Percentiles rank a stretch among this genome's conserved stretches.
Evolutionary conservation across 192 early-diverging fungal species (phyloP).

Genomic region (Umbelopsis vinacea): DNA sequence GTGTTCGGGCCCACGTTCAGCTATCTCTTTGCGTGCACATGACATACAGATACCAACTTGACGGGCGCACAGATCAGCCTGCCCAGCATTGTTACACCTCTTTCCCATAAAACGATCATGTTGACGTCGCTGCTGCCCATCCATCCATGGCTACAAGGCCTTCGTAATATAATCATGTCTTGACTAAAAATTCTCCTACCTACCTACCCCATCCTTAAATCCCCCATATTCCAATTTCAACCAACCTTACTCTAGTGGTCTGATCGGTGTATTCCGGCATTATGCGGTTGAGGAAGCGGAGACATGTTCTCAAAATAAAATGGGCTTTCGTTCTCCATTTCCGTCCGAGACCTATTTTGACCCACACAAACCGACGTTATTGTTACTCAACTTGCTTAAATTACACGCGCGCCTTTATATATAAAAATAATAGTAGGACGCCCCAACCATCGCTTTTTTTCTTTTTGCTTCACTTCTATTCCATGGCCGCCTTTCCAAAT

Average conservation of each 20-base stretch:
- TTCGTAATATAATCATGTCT: too few species aligned
- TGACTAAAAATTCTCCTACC: too few species aligned
- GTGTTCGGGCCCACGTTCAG: too few species aligned
- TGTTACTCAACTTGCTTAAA: conserved; percentile 6
- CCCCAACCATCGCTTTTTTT: not conserved
- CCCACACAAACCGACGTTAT: not conserved
- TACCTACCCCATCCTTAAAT: too few species aligned
- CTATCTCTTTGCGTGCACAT: not conserved
- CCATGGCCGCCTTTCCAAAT: conserved; percentile 7
- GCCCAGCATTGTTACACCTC: not conserved
- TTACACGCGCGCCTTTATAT: not conserved
- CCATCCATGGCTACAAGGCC: too few species aligned
- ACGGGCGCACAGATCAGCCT: not conserved
- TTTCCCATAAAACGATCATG: not conserved
- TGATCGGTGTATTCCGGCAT: not conserved
- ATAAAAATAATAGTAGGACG: not conserved
- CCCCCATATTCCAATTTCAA: not conserved
- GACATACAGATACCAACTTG: not conserved
- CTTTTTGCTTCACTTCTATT: not conserved
- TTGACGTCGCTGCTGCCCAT: too few species aligned
- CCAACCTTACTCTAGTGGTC: not conserved
- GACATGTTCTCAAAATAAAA: not conserved
- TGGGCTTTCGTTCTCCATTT: not conserved
- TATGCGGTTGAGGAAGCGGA: conserved; percentile 2
- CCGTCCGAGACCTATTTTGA: conserved; percentile 8